Conservation (phyloP, 345 rosid species). For the Gossypium rotundifolium region DNA sequence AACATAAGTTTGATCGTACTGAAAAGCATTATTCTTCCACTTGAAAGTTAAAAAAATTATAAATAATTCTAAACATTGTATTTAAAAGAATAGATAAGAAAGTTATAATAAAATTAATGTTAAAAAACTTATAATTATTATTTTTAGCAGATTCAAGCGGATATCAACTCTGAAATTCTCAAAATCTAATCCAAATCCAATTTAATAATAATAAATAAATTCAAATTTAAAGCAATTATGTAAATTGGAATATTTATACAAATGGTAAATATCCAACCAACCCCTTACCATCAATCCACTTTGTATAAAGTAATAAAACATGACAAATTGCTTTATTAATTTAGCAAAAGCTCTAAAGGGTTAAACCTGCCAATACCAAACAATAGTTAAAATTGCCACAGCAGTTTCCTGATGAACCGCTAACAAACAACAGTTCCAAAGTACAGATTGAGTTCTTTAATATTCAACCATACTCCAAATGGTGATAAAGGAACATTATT, state of each 20-base stretch:
- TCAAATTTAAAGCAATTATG: no score
- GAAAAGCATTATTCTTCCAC: accelerated
- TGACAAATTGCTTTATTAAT: background rate
- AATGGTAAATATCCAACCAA: background rate
- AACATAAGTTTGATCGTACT: accelerated
- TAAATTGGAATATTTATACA: background rate
- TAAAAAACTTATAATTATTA: no score
- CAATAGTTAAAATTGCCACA: background rate
- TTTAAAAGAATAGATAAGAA: no score
- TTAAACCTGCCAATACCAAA: background rate
- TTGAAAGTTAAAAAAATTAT: no score
- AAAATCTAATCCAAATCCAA: no score
- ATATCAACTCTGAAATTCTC: no score
- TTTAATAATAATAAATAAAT: no score
- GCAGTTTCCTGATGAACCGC: background rate
- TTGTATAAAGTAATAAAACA: background rate
- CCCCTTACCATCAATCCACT: background rate
- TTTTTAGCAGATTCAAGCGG: no score
- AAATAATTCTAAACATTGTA: no score
- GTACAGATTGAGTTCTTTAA: background rate
- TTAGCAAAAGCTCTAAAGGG: background rate
- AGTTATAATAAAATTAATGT: no score
- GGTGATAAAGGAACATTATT: background rate
- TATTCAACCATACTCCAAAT: background rate
- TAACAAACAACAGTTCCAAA: background rate